Base-by-base conservation (phyloP, 202 grass and related monocot species). In the Digitaria exilis region DNA sequence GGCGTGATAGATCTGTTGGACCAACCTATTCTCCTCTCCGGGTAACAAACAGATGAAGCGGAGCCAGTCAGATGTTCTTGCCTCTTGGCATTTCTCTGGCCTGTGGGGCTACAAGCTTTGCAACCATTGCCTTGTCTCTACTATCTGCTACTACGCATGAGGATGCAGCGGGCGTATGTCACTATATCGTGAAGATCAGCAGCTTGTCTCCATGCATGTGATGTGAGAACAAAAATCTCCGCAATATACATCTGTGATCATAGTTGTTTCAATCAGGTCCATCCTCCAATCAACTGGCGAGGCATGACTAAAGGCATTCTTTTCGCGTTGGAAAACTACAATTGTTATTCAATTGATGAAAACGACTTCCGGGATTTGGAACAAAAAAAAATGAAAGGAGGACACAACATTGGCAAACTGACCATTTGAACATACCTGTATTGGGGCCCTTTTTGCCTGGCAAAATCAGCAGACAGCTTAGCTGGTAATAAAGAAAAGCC, bases 1-100 rank as follows among this genome's bases (percentile, higher is more conserved):
- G 71, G 7, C 15, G 35, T 5, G 88, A 82, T 82, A 49, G 30
- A 5, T 43, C 21, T 24, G 44, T 3, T 79, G 67, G 31, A 83
- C 67, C 84, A 68, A 61, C 79, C 68, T 43, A 55, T 71, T 50
- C 60, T 72, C 30, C 37, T 78, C 66, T 67, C 69, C 50, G 69
- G 63, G 71, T 39, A 76, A 81, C 44, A 75, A 24, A 81, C 50
- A 55, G 21, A 57, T 76, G 29, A n/a, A 52, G 52, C 31, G 69
- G 37, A 59, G 48, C 58, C 42, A 81, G 24, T 10, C 11, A 59
- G 63, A 69, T 62, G 42, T 69, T 51, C 52, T 29, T 37, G 62
- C 15, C 28, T 65, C 50, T 87, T 82, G 69, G 21, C 72, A 25
- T 64, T 0, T 73, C 24, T 56, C 17, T 49, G 21, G 15, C 1